Evolutionary conservation across 2,329 filamentous ascomycete genomes (phyloP).

Genomic region (Pseudogymnoascus sp.): DNA sequence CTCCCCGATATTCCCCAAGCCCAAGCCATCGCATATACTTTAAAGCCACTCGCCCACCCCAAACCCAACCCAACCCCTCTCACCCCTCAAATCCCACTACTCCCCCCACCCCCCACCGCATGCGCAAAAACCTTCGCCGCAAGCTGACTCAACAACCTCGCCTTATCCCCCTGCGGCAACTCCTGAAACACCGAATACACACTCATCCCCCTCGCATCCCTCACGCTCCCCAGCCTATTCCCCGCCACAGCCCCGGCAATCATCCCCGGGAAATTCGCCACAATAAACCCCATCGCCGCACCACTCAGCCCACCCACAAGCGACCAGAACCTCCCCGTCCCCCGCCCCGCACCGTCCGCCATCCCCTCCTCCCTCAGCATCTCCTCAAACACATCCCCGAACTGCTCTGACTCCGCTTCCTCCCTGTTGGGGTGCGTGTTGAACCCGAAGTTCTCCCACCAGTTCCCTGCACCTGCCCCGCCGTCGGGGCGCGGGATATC

Average conservation of each 20-base stretch:
- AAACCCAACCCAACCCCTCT: not conserved
- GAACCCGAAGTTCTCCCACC: constrained; percentile 65
- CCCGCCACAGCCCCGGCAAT: constrained; percentile 87
- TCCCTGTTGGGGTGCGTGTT: constrained; percentile 42
- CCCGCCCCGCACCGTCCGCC: constrained; percentile 57
- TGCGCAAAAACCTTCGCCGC: constrained; percentile 81
- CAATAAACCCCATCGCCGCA: constrained; percentile 86
- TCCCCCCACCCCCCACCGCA: constrained; percentile 44
- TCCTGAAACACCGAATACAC: constrained; percentile 86
- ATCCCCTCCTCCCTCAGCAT: constrained; percentile 83
- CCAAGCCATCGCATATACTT: not conserved
- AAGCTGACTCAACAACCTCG: constrained; percentile 71
- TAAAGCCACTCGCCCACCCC: not conserved
- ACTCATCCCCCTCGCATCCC: constrained; percentile 88
- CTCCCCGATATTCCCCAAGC: not conserved
- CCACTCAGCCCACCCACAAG: constrained; percentile 79
- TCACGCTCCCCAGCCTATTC: constrained; percentile 79
- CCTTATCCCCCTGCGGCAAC: constrained; percentile 72
- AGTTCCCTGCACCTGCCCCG: constrained; percentile 35
- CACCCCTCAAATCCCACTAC: not conserved
- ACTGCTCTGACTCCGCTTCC: constrained; percentile 66
- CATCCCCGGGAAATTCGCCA: constrained; percentile 83
- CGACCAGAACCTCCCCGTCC: constrained; percentile 74
- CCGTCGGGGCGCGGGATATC: constrained; percentile 27
- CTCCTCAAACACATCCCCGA: constrained; percentile 80